Evolutionary conservation across 2,329 filamentous ascomycete genomes (phyloP), one percentile per base, ranked within the genome.

Genomic region (Penicillium hordei): DNA sequence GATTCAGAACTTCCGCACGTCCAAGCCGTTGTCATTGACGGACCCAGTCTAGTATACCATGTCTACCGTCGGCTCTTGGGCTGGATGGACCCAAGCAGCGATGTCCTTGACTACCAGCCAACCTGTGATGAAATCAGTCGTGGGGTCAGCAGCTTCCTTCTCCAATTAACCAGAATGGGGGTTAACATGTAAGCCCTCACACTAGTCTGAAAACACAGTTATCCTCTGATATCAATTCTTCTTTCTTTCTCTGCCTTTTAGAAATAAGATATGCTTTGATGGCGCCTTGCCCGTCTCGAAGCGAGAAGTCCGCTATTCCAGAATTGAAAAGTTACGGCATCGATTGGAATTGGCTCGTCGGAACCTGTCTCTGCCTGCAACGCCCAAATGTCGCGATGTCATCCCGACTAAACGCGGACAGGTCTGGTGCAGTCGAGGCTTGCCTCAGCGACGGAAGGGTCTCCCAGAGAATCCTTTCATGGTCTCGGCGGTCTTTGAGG

Each of bases 181-280:
- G 81, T 89, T 49, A 75, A 75, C 45, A 81, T 94, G 90, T 93
- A 81, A 75, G 76, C 40, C 43, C 8, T 45, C 42, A 13, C 48
- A 50, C 31, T 29, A 31, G n/a, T 29, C 39, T 7, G 7, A 19
- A 48, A 45, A 27, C 39, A 17, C 39, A 45, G 34, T 38, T 44
- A 48, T 33, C 17, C 4, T 42, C 38, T 48, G 39, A 34, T 31
- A 27, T 15, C 48, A 42, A 54, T 13, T 10, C 39, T 49, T 29
- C 13, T 52, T 5, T 44, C 15, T n/a, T 6, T 43, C 19, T 52
- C 31, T 36, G 10, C n/a, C 4, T 4, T n/a, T 21, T 64, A 90
- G 87, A 64, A 77, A 84, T 57, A 85, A 82, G 46, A 89, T 97
- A 52, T 92, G 89, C 71, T 97, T 97, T 67, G 93, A 97, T 72